Evolutionary conservation across 176 grass and related monocot species (phyloP).

Genomic region (Olyra latifolia): DNA sequence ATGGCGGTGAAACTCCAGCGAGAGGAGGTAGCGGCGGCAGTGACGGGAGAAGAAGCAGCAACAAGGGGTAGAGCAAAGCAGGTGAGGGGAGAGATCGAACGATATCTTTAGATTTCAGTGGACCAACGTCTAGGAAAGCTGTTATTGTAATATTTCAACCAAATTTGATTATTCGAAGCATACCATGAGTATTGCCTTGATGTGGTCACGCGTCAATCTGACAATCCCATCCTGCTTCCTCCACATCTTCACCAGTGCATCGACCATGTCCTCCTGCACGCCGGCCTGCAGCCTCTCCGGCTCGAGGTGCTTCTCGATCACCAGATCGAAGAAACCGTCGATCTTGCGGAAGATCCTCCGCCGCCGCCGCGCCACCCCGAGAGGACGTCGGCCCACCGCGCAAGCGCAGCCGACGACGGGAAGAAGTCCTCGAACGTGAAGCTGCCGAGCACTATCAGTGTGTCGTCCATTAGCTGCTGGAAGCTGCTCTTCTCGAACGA

Average conservation of each 20-base stretch:
- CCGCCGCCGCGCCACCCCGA: background rate
- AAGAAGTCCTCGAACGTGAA: constrained; percentile 62
- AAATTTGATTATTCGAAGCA: too few relatives aligned
- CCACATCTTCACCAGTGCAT: constrained; percentile 53
- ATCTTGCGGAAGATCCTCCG: constrained; percentile 23
- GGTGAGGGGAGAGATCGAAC: too few relatives aligned
- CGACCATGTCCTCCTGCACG: constrained; percentile 50
- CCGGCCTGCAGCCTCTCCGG: constrained; percentile 11
- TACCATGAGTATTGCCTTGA: constrained; percentile 52
- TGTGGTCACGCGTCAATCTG: constrained; percentile 21
- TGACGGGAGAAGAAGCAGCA: too few relatives aligned
- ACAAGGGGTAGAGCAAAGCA: too few relatives aligned
- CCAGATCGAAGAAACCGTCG: constrained; percentile 41
- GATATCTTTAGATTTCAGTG: too few relatives aligned
- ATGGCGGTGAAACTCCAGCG: too few relatives aligned
- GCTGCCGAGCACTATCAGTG: constrained; percentile 40
- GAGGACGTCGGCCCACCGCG: constrained; percentile 23
- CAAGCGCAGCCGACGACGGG: constrained; percentile 23
- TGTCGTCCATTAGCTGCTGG: constrained; percentile 38
- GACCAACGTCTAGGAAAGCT: too few relatives aligned
- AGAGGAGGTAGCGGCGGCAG: too few relatives aligned
- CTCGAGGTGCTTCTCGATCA: constrained; percentile 43
- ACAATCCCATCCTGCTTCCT: constrained; percentile 16
- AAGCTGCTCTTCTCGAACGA: constrained; percentile 41
- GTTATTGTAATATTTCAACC: too few relatives aligned